Conservation (phyloP, 352 stramenopile species). For the Globisporangium okanoganense region DNA sequence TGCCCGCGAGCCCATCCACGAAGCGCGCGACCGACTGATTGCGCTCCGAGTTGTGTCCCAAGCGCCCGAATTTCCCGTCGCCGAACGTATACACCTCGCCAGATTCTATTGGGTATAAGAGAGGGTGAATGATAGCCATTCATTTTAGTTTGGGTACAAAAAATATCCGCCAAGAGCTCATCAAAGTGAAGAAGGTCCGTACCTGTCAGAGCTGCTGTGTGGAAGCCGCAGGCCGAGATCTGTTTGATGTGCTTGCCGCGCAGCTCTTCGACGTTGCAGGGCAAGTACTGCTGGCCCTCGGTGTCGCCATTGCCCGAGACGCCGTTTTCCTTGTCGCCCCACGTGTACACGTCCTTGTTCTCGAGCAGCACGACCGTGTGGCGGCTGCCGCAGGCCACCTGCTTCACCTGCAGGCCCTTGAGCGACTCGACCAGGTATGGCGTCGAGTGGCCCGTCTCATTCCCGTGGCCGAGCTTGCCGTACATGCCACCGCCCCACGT, state of each 20-base stretch:
- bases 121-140: background rate
- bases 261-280: conserved; percentile 87
- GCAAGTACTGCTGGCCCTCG: conserved; percentile 94
- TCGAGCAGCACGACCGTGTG: conserved; percentile 92
- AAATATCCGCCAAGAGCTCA: background rate
- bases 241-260: conserved; percentile 85
- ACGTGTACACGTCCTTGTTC: conserved; percentile 90
- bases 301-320: conserved; percentile 93
- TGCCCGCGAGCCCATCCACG: conserved; percentile 65
- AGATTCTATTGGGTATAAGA: conserved; percentile 34
- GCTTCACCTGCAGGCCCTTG: conserved; percentile 84
- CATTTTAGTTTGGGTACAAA: background rate
- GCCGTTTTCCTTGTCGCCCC: conserved; percentile 96
- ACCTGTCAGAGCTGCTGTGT: conserved; percentile 77
- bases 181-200: background rate
- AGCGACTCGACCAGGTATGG: conserved; percentile 93
- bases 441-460: conserved; percentile 92
- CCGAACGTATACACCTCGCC: conserved; percentile 94
- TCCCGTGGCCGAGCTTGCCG: conserved; percentile 91
- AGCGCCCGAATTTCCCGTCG: conserved; percentile 88
- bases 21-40: conserved; percentile 75
- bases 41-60: conserved; percentile 82
- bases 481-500: conserved; percentile 96
- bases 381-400: conserved; percentile 93
- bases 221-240: conserved; percentile 87